Base-by-base conservation (phyloP, 1,284 basidiomycete species). In the Ceraceosorus guamensis region DNA sequence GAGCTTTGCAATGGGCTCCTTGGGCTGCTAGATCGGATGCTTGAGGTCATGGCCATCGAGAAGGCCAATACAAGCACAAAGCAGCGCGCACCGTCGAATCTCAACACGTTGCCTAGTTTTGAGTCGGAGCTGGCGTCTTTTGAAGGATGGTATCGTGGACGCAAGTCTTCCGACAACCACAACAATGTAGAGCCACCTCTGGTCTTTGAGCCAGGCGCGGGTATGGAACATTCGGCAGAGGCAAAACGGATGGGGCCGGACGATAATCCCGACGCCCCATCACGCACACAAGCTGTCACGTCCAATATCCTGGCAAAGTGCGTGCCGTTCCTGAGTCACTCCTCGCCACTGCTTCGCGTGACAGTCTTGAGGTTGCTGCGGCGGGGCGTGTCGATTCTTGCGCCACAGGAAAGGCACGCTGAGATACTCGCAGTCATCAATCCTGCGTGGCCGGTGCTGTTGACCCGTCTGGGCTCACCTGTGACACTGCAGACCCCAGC, bases 351-450 rank as follows among this genome's bases (percentile, higher is more conserved):
- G 6, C n/a, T 62, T 5, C 57, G 61, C 8, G 46, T 47, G 10
- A 44, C 58, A 4, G 66, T 67, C 2, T 52, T 71, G 14, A 39
- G 47, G 3, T 49, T 71, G 1, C 48, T 71, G 5, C 55, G 47
- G 5, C 55, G 65, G 49, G 69, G 67, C 6, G 58, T 65, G 14
- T 48, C 48, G 5, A 57, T 65, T 2, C 61, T 71, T 2, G 63
- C 58, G 1, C 57, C 61, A 0, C 63, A 67, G 49, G n/a, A 41
- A 0, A 58, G 67, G 6, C 57, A 59, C 2, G 59, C 57, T 6
- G 70, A 72, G 39, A 55, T 73, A 6, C 56, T 75, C 32, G 67
- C 71, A 0, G 52, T 71, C 32, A 46, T 76, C 59, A 67, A 71
- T 48, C 50, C 50, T 0, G 68, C 66, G 0, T 76, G 73, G 73